These are phyloP conservation scores for Mortierella sp. DNA, from an alignment of 371 early-diverging fungal species.

Conservation along the genomic window DNA sequence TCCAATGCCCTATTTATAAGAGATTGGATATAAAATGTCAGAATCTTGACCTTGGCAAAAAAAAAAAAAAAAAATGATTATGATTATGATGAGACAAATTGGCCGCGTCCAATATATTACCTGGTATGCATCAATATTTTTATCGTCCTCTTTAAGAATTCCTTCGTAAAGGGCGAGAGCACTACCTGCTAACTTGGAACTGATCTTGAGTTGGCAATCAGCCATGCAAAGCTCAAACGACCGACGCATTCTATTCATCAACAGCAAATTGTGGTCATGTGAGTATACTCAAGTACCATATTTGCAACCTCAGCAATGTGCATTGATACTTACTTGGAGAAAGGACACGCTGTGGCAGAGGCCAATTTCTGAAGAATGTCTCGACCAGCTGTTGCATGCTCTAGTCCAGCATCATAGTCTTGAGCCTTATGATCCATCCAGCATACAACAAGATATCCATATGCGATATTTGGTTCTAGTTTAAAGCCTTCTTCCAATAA, in stretches of 20 bases:
- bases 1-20: conserved; percentile 53
- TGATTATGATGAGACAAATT: not conserved
- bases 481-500: conserved; percentile 67
- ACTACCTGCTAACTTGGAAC: conserved; percentile 64
- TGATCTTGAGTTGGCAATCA: conserved; percentile 69
- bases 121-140: conserved; percentile 66
- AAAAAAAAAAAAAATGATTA: not conserved
- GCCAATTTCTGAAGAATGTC: conserved; percentile 58
- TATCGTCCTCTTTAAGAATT: conserved; percentile 61
- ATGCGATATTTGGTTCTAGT: conserved; percentile 58
- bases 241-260: conserved; percentile 57
- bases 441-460: conserved; percentile 65
- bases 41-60: not conserved
- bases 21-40: not conserved
- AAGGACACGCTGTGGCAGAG: conserved; percentile 54
- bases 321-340: conserved; percentile 56
- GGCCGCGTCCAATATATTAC: conserved; percentile 35
- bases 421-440: conserved; percentile 68
- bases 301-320: not conserved
- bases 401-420: conserved; percentile 72
- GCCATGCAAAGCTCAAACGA: conserved; percentile 77
- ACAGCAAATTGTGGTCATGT: not conserved
- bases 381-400: conserved; percentile 68
- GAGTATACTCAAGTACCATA: not conserved
- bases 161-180: conserved; percentile 66